Base-by-base conservation (phyloP, 2,329 filamentous ascomycete genomes). In the Neodidymelliopsis sp. region DNA sequence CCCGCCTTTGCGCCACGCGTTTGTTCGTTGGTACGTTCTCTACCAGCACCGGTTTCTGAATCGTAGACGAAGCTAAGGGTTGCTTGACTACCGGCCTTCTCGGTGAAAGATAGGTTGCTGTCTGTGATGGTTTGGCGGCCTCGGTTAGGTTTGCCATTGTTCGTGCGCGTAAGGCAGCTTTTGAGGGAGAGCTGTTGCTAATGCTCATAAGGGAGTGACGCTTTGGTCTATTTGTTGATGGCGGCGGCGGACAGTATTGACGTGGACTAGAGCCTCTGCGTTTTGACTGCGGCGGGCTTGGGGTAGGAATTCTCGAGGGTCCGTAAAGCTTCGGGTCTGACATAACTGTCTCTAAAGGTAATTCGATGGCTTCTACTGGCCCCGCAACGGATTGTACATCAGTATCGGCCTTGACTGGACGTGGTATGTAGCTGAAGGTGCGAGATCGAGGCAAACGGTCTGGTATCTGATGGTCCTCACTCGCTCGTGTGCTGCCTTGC, bases 351-450 rank as follows among this genome's bases (percentile, higher is more conserved):
- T 49, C 22, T 11, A 38, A 16, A 13, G 43, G 24, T 12, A 45
- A 13, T 13, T 54, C 54, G 15, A 50, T 36, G 4, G 49, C 41
- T n/a, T 43, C 46, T 3, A 54, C 42, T 15, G 33, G 15, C 6
- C 53, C 53, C 19, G 29, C 20, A 13, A 53, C n/a, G 12, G 24
- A 13, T 8, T 15, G 53, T 1, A 49, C 44, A 15, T 48, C 42
- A 20, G 54, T 53, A 13, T 49, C 58, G 2, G 40, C 43, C 22
- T 53, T 57, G 24, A 53, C 56, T 3, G 60, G 60, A 4, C 63
- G 62, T 8, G 70, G 67, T 30, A 72, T 67, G 56, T 61, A 68
- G 55, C 66, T 70, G 52, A 65, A 51, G 11, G 69, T 70, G 19
- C 57, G 65, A 16, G 67, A 66, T 36, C 65, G 62, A 18, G 66